Base-by-base conservation (phyloP, 1,284 basidiomycete genomes). In the Moesziomyces parantarcticus region DNA sequence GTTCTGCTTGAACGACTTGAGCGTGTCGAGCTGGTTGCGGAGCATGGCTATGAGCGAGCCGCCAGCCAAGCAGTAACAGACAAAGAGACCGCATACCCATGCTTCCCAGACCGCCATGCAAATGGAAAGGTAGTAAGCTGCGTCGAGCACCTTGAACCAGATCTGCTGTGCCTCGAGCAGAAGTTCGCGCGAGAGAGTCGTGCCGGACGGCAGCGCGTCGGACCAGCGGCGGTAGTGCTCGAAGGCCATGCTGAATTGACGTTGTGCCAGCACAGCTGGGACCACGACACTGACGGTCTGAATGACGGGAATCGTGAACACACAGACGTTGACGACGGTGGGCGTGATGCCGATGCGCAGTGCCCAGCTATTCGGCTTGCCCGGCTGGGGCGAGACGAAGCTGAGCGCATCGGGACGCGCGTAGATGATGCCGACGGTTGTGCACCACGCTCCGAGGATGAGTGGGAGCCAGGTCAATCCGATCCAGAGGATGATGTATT, bases 401-500 rank as follows among this genome's bases (percentile, higher is more conserved):
- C 48, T 53, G 53, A 69, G 58, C 6, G 66, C 66, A 21, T 64
- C 53, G 8, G 66, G 66, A 18, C 66, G 60, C 5, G 66, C 66
- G 34, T 59, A 63, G 43, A 62, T 44, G 46, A 64, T 50, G 11
- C 66, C 66, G 36, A 69, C 50, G 8, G 56, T 69, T 13, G 60
- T 58, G 21, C 56, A 58, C 55, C 53, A 63, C 3, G 60, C 60
- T 16, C 66, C 66, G 22, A 69, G 57, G 29, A 59, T 59, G 9
- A 69, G 57, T n/a, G 66, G 66, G 10, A 56, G 29, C 66, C 66
- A 69, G 14, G 60, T 61, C 39, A 62, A 22, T 14, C 55, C 48
- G 32, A 68, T 62, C 66, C 59, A 68, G 5, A 68, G 56, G 20
- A 61, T 53, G n/a, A 62, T 62, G 66, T 55, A 26, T n/a, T 55